Evolutionary conservation across 495 filamentous ascomycete species (phyloP).

Genomic region (Ascobolus immersus): DNA sequence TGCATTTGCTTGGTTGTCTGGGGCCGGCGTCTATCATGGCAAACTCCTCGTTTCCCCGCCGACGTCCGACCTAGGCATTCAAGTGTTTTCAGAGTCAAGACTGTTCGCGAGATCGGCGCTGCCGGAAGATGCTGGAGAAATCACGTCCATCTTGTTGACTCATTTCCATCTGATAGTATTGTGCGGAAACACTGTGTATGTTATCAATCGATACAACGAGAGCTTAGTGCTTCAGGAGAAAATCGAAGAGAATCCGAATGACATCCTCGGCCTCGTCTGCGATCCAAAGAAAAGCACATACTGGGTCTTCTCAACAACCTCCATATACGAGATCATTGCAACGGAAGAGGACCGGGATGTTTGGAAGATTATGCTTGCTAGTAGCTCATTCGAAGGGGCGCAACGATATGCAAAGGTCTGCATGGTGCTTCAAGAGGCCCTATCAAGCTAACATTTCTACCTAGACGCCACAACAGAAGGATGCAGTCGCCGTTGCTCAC

Average conservation of each 20-base stretch:
- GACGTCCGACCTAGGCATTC: slow-evolving; percentile 32
- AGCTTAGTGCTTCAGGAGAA: slow-evolving; percentile 61
- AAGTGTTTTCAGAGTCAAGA: slow-evolving; percentile 42
- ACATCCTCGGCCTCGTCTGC: slow-evolving; percentile 50
- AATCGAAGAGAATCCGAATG: slow-evolving; percentile 58
- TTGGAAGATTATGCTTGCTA: slow-evolving; percentile 70
- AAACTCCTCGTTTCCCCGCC: slow-evolving; percentile 31
- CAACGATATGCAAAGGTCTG: slow-evolving; percentile 44
- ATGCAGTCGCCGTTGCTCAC: slow-evolving; percentile 67
- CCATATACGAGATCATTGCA: slow-evolving; percentile 81
- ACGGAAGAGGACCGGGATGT: slow-evolving; percentile 77
- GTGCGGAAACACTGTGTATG: slow-evolving; percentile 55
- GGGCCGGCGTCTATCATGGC: slow-evolving; percentile 72
- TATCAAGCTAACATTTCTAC: background rate
- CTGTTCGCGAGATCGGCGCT: slow-evolving; percentile 48
- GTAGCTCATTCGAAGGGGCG: slow-evolving; percentile 67
- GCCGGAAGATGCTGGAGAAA: slow-evolving; percentile 35
- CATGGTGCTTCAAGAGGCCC: background rate
- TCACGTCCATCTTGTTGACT: slow-evolving; percentile 60
- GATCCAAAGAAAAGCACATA: slow-evolving; percentile 85
- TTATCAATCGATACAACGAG: slow-evolving; percentile 63
- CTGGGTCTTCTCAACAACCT: slow-evolving; percentile 74
- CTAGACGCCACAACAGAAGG: slow-evolving; percentile 42
- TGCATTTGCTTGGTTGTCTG: slow-evolving; percentile 71
- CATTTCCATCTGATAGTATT: slow-evolving; percentile 84